Percentiles rank a stretch among this genome's conserved stretches.
Conservation (phyloP, 768 basidiomycete species). For the Leccinum barrowsii region DNA sequence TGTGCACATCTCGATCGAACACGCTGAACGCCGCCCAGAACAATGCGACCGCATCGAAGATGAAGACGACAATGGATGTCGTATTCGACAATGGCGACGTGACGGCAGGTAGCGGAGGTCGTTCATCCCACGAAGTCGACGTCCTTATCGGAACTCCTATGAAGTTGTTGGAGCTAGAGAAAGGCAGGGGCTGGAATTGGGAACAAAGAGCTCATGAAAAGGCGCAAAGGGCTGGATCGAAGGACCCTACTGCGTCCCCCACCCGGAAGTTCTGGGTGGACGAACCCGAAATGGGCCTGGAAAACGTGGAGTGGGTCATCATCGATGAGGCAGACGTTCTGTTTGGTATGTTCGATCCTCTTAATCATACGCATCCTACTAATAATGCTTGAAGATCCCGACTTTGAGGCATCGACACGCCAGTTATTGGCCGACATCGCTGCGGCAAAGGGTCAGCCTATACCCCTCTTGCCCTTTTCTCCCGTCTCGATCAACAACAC, state of each 20-base stretch:
- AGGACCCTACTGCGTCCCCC: constrained; percentile 18
- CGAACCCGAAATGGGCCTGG: constrained; percentile 58
- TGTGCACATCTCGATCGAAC: constrained; percentile 67
- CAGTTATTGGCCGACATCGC: constrained; percentile 68
- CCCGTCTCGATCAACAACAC: constrained; percentile 15
- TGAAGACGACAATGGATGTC: constrained; percentile 30
- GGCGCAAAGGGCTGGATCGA: constrained; percentile 22
- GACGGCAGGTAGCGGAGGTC: constrained; percentile 22
- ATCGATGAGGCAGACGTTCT: constrained; percentile 91
- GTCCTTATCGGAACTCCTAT: constrained; percentile 62
- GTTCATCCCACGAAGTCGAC: constrained; percentile 38
- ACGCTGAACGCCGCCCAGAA: constrained; percentile 19
- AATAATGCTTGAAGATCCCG: constrained; percentile 56
- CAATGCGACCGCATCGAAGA: constrained; percentile 46
- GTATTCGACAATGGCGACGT: constrained; percentile 22
- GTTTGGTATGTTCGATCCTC: constrained; percentile 53
- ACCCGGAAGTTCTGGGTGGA: constrained; percentile 39
- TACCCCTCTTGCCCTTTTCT: constrained; percentile 15
- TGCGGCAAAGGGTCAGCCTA: constrained; percentile 45
- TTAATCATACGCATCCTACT: not conserved
- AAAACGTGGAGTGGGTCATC: constrained; percentile 82
- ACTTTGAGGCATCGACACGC: constrained; percentile 75
- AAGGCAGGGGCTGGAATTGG: constrained; percentile 53
- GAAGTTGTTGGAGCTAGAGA: constrained; percentile 58
- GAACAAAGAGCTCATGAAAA: constrained; percentile 28